These are phyloP conservation scores for Fusarium ramigenum DNA, from an alignment of 2,329 filamentous ascomycete species.

Conservation along the genomic window DNA sequence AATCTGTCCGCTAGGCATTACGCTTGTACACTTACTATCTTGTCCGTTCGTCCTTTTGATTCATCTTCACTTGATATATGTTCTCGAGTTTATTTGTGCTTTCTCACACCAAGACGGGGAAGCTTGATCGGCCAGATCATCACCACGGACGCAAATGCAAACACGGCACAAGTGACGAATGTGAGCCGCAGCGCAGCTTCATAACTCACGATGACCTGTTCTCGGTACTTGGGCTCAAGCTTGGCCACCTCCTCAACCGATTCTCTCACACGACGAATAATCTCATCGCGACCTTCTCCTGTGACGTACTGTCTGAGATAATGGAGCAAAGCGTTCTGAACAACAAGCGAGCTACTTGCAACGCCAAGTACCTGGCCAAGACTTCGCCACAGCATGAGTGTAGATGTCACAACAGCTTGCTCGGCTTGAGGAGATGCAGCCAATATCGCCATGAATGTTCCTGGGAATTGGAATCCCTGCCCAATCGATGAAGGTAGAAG, in stretches of 20 bases:
- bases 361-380: slow-evolving; percentile 80
- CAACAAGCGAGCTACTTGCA: slow-evolving; percentile 73
- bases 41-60: not conserved
- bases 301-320: slow-evolving; percentile 68
- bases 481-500: slow-evolving; percentile 67
- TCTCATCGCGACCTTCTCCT: slow-evolving; percentile 64
- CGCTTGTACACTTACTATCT: not conserved
- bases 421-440: slow-evolving; percentile 67
- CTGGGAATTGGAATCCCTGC: slow-evolving; percentile 71
- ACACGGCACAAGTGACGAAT: slow-evolving; percentile 54
- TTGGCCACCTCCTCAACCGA: slow-evolving; percentile 64
- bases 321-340: slow-evolving; percentile 74
- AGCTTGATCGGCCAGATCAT: slow-evolving; percentile 63
- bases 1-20: slow-evolving; percentile 24
- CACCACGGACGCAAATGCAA: slow-evolving; percentile 59
- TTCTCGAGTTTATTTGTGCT: slow-evolving; percentile 28
- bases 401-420: slow-evolving; percentile 75
- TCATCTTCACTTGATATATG: not conserved
- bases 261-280: slow-evolving; percentile 62
- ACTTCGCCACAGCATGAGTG: slow-evolving; percentile 75
- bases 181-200: slow-evolving; percentile 59
- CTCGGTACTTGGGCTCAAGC: slow-evolving; percentile 56
- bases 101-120: slow-evolving; percentile 59
- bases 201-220: slow-evolving; percentile 66
- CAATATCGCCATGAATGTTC: slow-evolving; percentile 70